These are phyloP conservation scores for Chaetomium cochliodes DNA, from an alignment of 495 filamentous ascomycete species.

Conservation along the genomic window DNA sequence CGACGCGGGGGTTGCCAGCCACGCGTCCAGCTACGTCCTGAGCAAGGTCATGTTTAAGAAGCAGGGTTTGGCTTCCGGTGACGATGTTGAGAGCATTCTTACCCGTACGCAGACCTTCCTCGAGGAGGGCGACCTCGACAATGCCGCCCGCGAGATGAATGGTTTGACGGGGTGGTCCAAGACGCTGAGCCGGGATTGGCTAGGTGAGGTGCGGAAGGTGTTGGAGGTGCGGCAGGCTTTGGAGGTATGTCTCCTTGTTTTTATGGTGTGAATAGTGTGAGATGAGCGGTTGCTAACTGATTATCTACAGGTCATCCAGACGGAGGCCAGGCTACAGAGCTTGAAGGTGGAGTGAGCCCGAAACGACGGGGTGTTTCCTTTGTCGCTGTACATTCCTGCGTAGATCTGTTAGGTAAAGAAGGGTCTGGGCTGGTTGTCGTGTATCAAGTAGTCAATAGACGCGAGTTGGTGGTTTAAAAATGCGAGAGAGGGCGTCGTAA, in stretches of 20 bases:
- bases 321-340: constrained; percentile 62
- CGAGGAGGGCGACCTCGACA: constrained; percentile 89
- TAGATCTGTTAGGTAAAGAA: constrained; percentile 18
- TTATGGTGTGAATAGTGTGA: not conserved
- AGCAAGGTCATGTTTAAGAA: constrained; percentile 95
- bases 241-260: constrained; percentile 63
- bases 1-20: constrained; percentile 88
- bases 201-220: constrained; percentile 80
- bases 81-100: constrained; percentile 93
- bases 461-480: not conserved
- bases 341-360: constrained; percentile 51
- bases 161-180: constrained; percentile 88
- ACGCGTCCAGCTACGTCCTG: constrained; percentile 81
- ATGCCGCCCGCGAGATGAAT: constrained; percentile 93
- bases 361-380: constrained; percentile 20
- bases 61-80: constrained; percentile 76
- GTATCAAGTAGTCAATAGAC: constrained; percentile 30
- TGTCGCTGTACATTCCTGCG: constrained; percentile 29
- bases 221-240: constrained; percentile 94
- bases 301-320: constrained; percentile 55
- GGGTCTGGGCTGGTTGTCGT: constrained; percentile 1
- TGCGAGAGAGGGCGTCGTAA: not conserved
- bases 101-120: constrained; percentile 81
- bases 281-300: constrained; percentile 19
- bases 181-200: constrained; percentile 88